Evolutionary conservation across 2,329 filamentous ascomycete species (phyloP).

Genomic region (Monosporascus ibericus): DNA sequence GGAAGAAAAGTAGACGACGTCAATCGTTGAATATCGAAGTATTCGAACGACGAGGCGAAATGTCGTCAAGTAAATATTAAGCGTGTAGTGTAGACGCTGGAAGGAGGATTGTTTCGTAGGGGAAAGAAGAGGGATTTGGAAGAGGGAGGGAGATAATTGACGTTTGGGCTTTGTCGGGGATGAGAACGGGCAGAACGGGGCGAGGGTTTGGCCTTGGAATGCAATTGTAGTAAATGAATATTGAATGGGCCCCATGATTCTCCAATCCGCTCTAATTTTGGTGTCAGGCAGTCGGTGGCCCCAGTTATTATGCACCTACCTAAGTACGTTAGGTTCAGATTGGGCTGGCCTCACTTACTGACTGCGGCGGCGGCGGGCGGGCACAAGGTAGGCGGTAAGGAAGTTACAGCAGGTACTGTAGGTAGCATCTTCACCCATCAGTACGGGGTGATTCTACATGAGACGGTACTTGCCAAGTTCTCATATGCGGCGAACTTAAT

Average conservation of each 20-base stretch:
- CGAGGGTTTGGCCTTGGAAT: not conserved
- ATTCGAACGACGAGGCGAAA: not conserved
- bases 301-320: not conserved
- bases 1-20: not conserved
- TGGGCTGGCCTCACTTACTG: not conserved
- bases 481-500: too few species aligned
- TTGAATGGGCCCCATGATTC: not conserved
- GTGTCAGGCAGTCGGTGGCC: not conserved
- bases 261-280: not conserved
- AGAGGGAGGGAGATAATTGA: not conserved
- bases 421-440: too few species aligned
- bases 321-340: not conserved
- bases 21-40: not conserved
- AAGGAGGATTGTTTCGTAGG: not conserved
- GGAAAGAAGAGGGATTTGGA: not conserved
- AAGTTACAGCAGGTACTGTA: too few species aligned
- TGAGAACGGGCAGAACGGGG: too few species aligned
- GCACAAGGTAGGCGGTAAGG: too few species aligned
- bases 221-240: not conserved
- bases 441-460: too few species aligned
- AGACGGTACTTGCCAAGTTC: too few species aligned
- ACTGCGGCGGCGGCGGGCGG: not conserved
- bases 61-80: not conserved
- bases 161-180: not conserved
- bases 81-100: not conserved